phyloP scores from a whole-genome alignment of 2,329 filamentous ascomycete species.

The Mycosphaerella arachidis region DNA sequence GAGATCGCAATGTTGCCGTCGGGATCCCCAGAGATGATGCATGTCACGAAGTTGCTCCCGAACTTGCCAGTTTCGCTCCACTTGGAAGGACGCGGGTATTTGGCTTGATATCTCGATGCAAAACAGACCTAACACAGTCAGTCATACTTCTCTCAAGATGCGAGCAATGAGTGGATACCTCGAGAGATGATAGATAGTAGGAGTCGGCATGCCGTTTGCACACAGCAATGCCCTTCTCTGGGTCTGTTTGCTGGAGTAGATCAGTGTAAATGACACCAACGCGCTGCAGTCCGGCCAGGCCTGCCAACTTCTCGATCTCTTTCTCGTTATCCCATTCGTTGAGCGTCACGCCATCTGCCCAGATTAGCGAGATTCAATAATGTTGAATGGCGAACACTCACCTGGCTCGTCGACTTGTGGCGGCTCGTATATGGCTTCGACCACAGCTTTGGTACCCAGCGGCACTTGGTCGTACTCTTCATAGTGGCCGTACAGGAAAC shows the following conservation, averaged over 20 bases:
- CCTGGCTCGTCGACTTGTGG: slow-evolving; percentile 75
- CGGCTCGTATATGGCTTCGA: slow-evolving; percentile 95
- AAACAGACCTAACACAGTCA: slow-evolving; percentile 58
- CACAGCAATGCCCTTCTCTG: slow-evolving; percentile 71
- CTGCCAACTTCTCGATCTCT: slow-evolving; percentile 74
- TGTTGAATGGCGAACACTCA: neutral
- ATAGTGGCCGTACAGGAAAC: slow-evolving; percentile 87
- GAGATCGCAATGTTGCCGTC: slow-evolving; percentile 82
- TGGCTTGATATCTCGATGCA: slow-evolving; percentile 79
- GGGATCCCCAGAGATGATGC: slow-evolving; percentile 89
- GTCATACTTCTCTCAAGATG: neutral
- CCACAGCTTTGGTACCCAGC: slow-evolving; percentile 87
- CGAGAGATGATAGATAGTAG: slow-evolving; percentile 87
- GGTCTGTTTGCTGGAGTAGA: slow-evolving; percentile 65
- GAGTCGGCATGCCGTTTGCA: slow-evolving; percentile 96
- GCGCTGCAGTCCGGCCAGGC: slow-evolving; percentile 76
- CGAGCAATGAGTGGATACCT: slow-evolving; percentile 42
- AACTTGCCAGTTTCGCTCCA: slow-evolving; percentile 95
- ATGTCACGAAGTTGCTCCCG: slow-evolving; percentile 95
- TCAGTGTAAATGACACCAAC: slow-evolving; percentile 96
- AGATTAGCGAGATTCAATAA: neutral
- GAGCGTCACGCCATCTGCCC: slow-evolving; percentile 78
- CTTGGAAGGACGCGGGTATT: slow-evolving; percentile 84
- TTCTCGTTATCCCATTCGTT: slow-evolving; percentile 80
- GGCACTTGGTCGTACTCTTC: slow-evolving; percentile 89